These are phyloP conservation scores for Bryum argenteum DNA, from an alignment of 225 moss, liverwort and hornwort genomes.

Conservation along the genomic window DNA sequence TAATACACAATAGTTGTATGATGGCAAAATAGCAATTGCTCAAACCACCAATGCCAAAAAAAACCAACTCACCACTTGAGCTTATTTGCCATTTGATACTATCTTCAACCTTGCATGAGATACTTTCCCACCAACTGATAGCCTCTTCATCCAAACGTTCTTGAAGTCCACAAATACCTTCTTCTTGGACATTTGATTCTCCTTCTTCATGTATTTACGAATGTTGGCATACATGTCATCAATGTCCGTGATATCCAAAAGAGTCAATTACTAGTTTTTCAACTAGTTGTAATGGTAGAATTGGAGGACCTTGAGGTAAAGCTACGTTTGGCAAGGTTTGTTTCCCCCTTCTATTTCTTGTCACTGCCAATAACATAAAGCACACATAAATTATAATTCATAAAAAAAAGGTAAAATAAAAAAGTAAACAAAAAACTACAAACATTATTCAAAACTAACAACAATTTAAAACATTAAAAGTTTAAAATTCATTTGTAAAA, in stretches of 20 bases:
- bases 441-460: background rate
- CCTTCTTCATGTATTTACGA: background rate
- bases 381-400: background rate
- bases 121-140: background rate
- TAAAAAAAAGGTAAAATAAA: background rate
- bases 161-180: background rate
- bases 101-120: background rate
- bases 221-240: constrained; percentile 5
- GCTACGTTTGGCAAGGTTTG: background rate
- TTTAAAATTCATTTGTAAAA: too few relatives aligned
- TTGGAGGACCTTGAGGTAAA: background rate
- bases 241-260: background rate
- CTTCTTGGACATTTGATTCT: background rate
- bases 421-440: background rate
- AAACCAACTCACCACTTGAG: too few relatives aligned
- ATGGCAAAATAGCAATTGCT: too few relatives aligned
- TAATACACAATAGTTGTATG: too few relatives aligned
- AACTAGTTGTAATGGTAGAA: background rate
- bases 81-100: too few relatives aligned
- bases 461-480: too few relatives aligned
- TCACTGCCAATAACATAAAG: background rate
- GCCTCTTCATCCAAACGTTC: background rate
- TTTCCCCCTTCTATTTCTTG: background rate
- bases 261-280: background rate
- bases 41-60: too few relatives aligned